Base-by-base conservation (phyloP, 331 rosid species). In the Prunus yedoensis region DNA sequence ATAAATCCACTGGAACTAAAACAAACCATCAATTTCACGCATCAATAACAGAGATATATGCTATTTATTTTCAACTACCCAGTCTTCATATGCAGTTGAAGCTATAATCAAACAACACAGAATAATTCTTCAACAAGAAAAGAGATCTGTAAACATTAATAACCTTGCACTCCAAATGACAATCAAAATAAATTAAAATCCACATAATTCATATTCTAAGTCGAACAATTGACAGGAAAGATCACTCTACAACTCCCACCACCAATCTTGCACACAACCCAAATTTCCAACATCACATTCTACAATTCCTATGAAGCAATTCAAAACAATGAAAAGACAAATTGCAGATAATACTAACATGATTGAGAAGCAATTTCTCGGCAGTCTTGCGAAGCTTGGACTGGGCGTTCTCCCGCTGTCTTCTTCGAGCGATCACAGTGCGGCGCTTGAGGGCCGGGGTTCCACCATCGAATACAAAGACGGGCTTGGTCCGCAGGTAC, bases 341-440 rank as follows among this genome's bases (percentile, higher is more conserved):
- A 45, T 10, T 14, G 15, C 18, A 43, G 38, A 38, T 45, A 8
- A 38, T 62, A 68, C 79, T 69, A 56, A 94, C 99, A 70, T 94
- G 97, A 83, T 94, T 94, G 41, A 94, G 97, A 30, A 94, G 91
- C 92, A 94, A 84, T 78, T 91, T 94, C 92, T 94, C 99, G 5
- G 99, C 99, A 11, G 95, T 94, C 83, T 94, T 94, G 13, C 99
- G 93, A 68, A 94, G 92, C 85, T 94, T 91, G 45, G 97, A 91
- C 79, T 91, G 97, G 10, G 96, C 91, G 12, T 86, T 89, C 46
- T 94, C 98, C 4, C 97, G 91, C 80, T 86, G 90, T 52, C 95
- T 80, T 20, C 99, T 91, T 58, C 99, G 96, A 0, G 95, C 93
- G 63, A 90, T 85, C 20, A 94, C 91, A 1, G 99, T 91, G 23